These are phyloP conservation scores for Aspergillus sp. DNA, from an alignment of 2,329 filamentous ascomycete species.

Conservation along the genomic window DNA sequence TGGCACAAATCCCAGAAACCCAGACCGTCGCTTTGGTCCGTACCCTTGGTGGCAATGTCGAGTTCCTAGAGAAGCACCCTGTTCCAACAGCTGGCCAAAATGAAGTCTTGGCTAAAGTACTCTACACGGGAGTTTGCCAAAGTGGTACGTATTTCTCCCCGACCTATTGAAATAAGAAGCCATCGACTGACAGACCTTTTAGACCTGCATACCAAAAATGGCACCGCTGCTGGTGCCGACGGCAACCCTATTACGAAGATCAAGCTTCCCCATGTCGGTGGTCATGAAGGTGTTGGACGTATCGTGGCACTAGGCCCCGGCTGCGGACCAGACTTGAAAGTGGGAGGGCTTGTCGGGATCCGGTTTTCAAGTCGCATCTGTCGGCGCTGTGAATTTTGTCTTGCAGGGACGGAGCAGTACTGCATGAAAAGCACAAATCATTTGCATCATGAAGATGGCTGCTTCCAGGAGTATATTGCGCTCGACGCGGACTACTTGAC, in stretches of 20 bases:
- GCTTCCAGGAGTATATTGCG: constrained; percentile 41
- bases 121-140: constrained; percentile 42
- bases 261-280: constrained; percentile 41
- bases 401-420: constrained; percentile 36
- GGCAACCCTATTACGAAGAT: constrained; percentile 38
- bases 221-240: constrained; percentile 33
- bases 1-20: constrained; percentile 10
- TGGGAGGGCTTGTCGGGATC: constrained; percentile 39
- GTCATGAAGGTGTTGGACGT: constrained; percentile 41
- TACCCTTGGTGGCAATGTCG: constrained; percentile 33
- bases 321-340: constrained; percentile 25
- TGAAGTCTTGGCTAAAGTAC: constrained; percentile 40
- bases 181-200: neutral
- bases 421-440: constrained; percentile 39
- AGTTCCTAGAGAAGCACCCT: constrained; percentile 37
- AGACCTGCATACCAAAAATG: constrained; percentile 38
- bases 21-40: constrained; percentile 40
- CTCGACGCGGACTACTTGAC: constrained; percentile 42
- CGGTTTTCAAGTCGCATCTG: constrained; percentile 39
- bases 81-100: constrained; percentile 33
- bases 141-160: constrained; percentile 26
- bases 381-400: constrained; percentile 39
- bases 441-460: constrained; percentile 42
- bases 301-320: constrained; percentile 36
- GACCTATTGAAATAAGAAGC: neutral